Conservation (phyloP, 306 rosid genomes). For the Prunus mongolica region DNA sequence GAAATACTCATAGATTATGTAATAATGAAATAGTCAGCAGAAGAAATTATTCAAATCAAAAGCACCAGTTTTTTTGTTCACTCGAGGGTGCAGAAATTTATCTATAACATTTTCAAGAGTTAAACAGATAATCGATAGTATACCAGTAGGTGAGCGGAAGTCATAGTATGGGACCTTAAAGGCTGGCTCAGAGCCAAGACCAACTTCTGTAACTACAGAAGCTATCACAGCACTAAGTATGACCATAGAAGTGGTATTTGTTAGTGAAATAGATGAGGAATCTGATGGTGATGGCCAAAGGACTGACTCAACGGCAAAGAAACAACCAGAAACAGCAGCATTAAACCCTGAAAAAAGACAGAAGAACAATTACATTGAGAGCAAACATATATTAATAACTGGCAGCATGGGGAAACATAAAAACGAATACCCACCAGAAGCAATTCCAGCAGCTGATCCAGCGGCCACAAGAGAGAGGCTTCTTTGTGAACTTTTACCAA, state of each 20-base stretch:
- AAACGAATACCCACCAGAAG: conserved; percentile 49
- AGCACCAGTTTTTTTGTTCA: background rate
- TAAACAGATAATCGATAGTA: conserved; percentile 15
- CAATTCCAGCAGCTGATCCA: conserved; percentile 94
- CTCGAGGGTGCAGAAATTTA: background rate
- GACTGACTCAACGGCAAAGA: conserved; percentile 79
- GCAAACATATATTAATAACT: background rate
- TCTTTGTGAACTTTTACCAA: conserved; percentile 35
- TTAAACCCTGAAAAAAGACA: conserved; percentile 61
- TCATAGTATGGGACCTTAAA: conserved; percentile 82
- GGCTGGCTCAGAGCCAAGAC: conserved; percentile 88
- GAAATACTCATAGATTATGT: background rate
- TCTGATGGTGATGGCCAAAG: conserved; percentile 80
- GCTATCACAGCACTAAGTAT: conserved; percentile 89
- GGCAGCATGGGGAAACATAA: background rate
- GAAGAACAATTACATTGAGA: background rate
- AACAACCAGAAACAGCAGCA: conserved; percentile 97
- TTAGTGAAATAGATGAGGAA: conserved; percentile 54
- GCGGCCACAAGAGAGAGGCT: conserved; percentile 73
- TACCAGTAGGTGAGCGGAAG: conserved; percentile 86
- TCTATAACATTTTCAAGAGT: background rate
- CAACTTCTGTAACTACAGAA: conserved; percentile 78
- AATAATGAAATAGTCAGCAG: background rate
- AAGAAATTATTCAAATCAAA: background rate
- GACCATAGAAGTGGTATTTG: conserved; percentile 87